Conservation (phyloP, 495 filamentous ascomycete species). For the Aspergillus incahuasiensis region DNA sequence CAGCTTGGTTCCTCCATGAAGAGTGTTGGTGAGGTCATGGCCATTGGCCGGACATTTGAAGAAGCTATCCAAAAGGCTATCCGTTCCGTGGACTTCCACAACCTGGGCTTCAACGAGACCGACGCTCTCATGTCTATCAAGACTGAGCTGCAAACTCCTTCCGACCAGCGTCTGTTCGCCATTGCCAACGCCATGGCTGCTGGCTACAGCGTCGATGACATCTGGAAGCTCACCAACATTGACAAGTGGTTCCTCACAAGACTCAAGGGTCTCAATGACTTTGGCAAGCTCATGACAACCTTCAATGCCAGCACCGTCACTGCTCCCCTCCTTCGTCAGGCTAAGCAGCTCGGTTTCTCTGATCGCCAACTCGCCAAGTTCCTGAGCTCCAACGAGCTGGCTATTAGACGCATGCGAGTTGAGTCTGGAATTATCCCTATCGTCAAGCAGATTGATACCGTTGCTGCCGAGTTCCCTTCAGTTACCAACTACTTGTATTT, state of each 20-base stretch:
- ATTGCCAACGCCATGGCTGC: conserved; percentile 96
- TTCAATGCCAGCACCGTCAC: conserved; percentile 69
- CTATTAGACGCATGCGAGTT: conserved; percentile 72
- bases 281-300: conserved; percentile 68
- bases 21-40: conserved; percentile 99
- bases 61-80: conserved; percentile 99
- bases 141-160: conserved; percentile 91
- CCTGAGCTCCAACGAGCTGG: conserved; percentile 87
- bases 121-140: conserved; percentile 92
- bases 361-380: conserved; percentile 93
- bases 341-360: conserved; percentile 90
- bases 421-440: conserved; percentile 82
- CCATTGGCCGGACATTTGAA: conserved; percentile 93
- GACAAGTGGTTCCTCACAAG: conserved; percentile 80
- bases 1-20: conserved; percentile 98
- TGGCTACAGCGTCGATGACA: conserved; percentile 90
- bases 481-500: conserved; percentile 96
- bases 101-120: conserved; percentile 92
- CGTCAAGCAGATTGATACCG: conserved; percentile 98
- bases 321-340: conserved; percentile 60
- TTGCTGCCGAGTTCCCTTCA: conserved; percentile 93
- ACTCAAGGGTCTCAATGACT: conserved; percentile 86
- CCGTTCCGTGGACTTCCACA: conserved; percentile 88
- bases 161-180: conserved; percentile 94
- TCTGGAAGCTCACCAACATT: conserved; percentile 96